These are phyloP conservation scores for Pyricularia sp. DNA, from an alignment of 2,329 filamentous ascomycete species.

Conservation along the genomic window DNA sequence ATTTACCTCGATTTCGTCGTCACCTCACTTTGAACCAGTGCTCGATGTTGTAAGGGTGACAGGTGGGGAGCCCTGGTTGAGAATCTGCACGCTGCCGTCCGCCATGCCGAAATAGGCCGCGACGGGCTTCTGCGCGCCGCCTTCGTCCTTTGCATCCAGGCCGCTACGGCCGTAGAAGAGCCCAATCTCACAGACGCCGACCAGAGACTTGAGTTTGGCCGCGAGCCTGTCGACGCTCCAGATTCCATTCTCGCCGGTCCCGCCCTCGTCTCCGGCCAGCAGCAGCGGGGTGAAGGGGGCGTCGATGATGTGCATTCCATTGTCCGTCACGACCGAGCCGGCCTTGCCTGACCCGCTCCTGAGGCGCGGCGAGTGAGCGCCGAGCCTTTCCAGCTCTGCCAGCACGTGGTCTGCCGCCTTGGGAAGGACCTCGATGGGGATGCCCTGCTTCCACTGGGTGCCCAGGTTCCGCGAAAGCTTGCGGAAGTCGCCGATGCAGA, in stretches of 20 bases:
- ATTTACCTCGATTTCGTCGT: neutral
- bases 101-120: conserved; percentile 93
- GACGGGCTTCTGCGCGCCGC: conserved; percentile 80
- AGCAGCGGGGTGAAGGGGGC: conserved; percentile 74
- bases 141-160: conserved; percentile 45
- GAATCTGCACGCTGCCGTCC: conserved; percentile 57
- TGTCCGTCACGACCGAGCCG: conserved; percentile 71
- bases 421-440: conserved; percentile 91
- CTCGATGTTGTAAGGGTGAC: conserved; percentile 2
- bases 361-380: conserved; percentile 60
- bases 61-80: conserved; percentile 5
- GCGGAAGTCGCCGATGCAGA: conserved; percentile 72
- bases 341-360: conserved; percentile 60
- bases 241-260: conserved; percentile 46
- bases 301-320: conserved; percentile 84
- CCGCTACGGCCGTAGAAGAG: conserved; percentile 82
- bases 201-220: conserved; percentile 65
- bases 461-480: conserved; percentile 74
- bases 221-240: conserved; percentile 78
- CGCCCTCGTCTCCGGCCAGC: conserved; percentile 34
- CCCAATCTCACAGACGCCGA: conserved; percentile 85
- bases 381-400: conserved; percentile 60
- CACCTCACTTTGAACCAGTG: neutral
- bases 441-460: conserved; percentile 66
- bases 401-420: conserved; percentile 73